Base-by-base conservation (phyloP, 257 asterid genomes). In the Cinchona pubescens region DNA sequence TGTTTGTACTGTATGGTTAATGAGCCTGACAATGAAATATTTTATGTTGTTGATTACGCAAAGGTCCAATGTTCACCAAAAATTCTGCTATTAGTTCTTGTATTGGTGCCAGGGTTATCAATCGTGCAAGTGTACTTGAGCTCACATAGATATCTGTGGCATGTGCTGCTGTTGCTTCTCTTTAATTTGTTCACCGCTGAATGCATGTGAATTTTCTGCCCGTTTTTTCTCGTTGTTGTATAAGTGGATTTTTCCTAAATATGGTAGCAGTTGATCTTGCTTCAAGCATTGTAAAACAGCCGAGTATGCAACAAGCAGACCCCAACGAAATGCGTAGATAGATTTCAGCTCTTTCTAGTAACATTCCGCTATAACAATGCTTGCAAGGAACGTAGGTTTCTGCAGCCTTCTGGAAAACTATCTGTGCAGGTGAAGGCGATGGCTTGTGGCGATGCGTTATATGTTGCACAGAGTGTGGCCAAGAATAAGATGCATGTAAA, bases 1-100 rank as follows among this genome's bases (percentile, higher is more conserved):
- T 59, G 77, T 67, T 72, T 66, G 73, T 72, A 64, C 37, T 81
- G 51, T 61, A 38, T 51, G 14, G 61, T 58, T 48, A 25, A 27
- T 18, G 34, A 53, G 60, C 59, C 32, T 29, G 69, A 25, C 4
- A 2, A 42, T 73, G 77, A 6, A 53, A 58, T 38, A 25, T 38
- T n/a, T n/a, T n/a, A n/a, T n/a, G 35, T 51, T 49, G n/a, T 42
- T 9, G 45, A 51, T 76, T 43, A 13, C 37, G 48, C n/a, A 32
- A 3, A 13, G 32, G 75, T 19, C 18, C 40, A 40, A 12, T 11
- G 35, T 32, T 51, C 34, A 7, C 63, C 34, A 51, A 21, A 21
- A n/a, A 32, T 71, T 71, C 34, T 2, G 34, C 63, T 51, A 34
- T 29, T 2, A 32, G 12, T 21, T 25, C 35, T 21, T 5, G 29